Conservation (phyloP, 176 grass and related monocot genomes). For the Musa beccarii region DNA sequence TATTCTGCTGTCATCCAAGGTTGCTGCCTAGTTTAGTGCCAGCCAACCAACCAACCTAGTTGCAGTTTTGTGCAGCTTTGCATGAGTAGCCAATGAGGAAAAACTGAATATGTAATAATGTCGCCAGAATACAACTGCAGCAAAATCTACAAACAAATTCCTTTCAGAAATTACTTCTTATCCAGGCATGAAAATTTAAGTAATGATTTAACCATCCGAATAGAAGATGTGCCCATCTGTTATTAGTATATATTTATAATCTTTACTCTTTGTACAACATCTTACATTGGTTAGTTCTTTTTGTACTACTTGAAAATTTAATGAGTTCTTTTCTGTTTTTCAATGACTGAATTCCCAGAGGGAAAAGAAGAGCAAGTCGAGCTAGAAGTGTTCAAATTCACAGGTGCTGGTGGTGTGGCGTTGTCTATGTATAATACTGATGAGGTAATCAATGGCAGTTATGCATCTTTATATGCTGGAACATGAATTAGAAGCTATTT, state of each 20-base stretch:
- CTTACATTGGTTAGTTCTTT: neutral
- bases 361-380: slow-evolving; percentile 49
- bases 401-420: slow-evolving; percentile 73
- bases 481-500: neutral
- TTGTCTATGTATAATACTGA: slow-evolving; percentile 95
- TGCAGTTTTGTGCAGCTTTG: neutral
- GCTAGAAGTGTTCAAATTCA: slow-evolving; percentile 80
- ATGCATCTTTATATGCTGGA: neutral
- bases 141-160: neutral
- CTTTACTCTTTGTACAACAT: neutral
- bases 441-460: slow-evolving; percentile 34
- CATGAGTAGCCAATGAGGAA: neutral
- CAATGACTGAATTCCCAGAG: slow-evolving; percentile 46
- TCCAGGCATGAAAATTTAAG: neutral
- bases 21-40: neutral
- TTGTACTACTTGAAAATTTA: neutral
- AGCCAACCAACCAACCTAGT: neutral
- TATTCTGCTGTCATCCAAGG: neutral
- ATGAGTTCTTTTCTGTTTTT: slow-evolving; percentile 17
- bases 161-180: neutral
- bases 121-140: neutral
- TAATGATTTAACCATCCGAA: neutral
- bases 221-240: neutral
- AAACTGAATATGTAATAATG: neutral
- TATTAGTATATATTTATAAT: neutral